These are phyloP conservation scores for Solanum commersonii DNA, from an alignment of 257 asterid genomes.

Conservation along the genomic window DNA sequence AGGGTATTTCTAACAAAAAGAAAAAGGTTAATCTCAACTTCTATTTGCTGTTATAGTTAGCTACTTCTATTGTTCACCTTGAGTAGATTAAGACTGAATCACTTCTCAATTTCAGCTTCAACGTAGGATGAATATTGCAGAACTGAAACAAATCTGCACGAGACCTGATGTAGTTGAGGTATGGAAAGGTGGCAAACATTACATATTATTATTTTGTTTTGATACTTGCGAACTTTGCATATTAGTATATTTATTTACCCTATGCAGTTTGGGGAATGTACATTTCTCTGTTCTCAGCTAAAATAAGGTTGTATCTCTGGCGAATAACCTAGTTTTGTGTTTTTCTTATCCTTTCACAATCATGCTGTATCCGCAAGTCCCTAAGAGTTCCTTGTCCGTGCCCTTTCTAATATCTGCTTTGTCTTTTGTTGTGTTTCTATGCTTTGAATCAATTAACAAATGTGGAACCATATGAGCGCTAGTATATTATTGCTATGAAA, in stretches of 20 bases:
- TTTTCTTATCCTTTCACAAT: background rate
- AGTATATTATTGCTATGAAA: background rate
- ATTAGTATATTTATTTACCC: background rate
- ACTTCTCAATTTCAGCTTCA: constrained; percentile 46
- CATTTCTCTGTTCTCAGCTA: background rate
- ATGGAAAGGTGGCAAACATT: background rate
- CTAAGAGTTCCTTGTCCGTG: background rate
- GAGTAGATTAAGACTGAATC: constrained; percentile 2
- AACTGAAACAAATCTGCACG: constrained; percentile 63
- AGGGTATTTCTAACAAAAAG: constrained; percentile 83
- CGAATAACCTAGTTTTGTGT: background rate
- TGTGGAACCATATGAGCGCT: background rate
- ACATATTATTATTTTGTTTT: background rate
- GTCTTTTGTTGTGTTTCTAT: background rate
- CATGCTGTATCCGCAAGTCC: background rate
- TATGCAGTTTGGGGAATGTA: background rate
- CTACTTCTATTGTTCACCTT: background rate
- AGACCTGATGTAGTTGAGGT: constrained; percentile 99
- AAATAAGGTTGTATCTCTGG: background rate
- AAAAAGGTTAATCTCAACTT: constrained; percentile 49
- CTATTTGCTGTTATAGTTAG: background rate
- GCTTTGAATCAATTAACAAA: background rate
- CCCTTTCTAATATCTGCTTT: background rate
- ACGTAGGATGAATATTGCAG: constrained; percentile 92
- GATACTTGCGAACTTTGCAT: background rate